phyloP scores from a whole-genome alignment of 2,329 filamentous ascomycete species.

The Xylariaceae sp. region DNA sequence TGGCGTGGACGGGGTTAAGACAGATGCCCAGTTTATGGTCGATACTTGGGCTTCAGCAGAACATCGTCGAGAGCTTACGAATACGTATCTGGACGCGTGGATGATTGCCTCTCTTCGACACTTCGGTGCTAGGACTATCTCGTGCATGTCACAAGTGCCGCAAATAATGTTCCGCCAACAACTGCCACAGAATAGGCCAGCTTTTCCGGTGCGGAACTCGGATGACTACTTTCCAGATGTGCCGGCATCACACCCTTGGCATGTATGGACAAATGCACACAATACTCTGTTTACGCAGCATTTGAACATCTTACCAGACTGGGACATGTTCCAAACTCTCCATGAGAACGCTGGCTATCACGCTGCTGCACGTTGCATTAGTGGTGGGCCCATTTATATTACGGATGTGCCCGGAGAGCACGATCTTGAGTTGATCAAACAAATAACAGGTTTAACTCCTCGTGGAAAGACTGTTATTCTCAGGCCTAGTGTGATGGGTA shows the following conservation, averaged over 20 bases:
- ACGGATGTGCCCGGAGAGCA: conserved; percentile 89
- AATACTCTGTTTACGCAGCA: conserved; percentile 84
- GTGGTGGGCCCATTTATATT: conserved; percentile 92
- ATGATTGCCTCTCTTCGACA: conserved; percentile 76
- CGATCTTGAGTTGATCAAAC: conserved; percentile 73
- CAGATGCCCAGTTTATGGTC: conserved; percentile 89
- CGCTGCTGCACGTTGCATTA: conserved; percentile 86
- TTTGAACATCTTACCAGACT: conserved; percentile 86
- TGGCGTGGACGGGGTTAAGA: conserved; percentile 88
- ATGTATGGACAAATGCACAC: conserved; percentile 93
- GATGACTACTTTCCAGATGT: conserved; percentile 91
- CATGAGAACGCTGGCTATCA: conserved; percentile 81
- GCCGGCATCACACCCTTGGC: conserved; percentile 85
- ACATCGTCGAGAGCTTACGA: conserved; percentile 74
- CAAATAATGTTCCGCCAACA: conserved; percentile 87
- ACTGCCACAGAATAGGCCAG: conserved; percentile 75
- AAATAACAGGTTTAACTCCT: conserved; percentile 80
- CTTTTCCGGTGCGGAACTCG: conserved; percentile 81
- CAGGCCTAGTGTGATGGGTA: conserved; percentile 76
- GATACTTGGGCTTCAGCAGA: conserved; percentile 75
- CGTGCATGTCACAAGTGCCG: conserved; percentile 93
- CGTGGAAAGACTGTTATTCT: conserved; percentile 80
- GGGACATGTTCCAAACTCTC: conserved; percentile 73
- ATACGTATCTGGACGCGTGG: conserved; percentile 86
- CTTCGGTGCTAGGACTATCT: conserved; percentile 80